Evolutionary conservation across 306 rosid species (phyloP), one percentile per base, ranked within the genome.

Genomic region (Ormosia emarginata): DNA sequence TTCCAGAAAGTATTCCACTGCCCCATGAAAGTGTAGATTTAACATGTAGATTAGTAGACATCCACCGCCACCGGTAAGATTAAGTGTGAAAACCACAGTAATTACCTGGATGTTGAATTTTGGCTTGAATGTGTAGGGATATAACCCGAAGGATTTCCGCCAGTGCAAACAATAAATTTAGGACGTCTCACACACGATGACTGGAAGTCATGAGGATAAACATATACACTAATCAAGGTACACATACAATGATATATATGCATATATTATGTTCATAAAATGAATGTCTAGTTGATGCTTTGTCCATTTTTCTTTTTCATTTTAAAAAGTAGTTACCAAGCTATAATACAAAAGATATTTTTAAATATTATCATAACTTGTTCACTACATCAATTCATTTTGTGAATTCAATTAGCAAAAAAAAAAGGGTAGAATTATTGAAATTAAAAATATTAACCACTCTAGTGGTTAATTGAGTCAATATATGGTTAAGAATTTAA

Each of bases 101-200:
- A 55, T 67, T 79, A 95, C 99, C 90, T 78, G 63, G 92, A 41
- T 29, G 90, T 55, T 81, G 93, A 79, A 77, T 77, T 92, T 88
- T 90, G 92, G 89, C 82, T 90, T 76, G 98, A 56, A 82, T 93
- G 85, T 59, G 98, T 92, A 24, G 99, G 99, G 82, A 92, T 88
- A 79, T 87, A 89, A 63, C 90, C 89, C 0, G 88, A 86, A 69
- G 94, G 84, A 86, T 87, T 93, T 81, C 97, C 99, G 1, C 99
- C 99, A 32, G 98, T 90, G 89, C 98, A 93, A 87, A 95, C 71
- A 83, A 95, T 95, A 79, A 95, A 95, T 87, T 93, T 95, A 33
- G 96, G 98, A 52, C 99, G 90, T 84, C 99, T 87, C 84, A 93
- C 96, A 73, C 97, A 93, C 46, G 92, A 77, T 88, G 97, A 88